phyloP scores from a whole-genome alignment of 305 asterid species.

The Vinca major region DNA sequence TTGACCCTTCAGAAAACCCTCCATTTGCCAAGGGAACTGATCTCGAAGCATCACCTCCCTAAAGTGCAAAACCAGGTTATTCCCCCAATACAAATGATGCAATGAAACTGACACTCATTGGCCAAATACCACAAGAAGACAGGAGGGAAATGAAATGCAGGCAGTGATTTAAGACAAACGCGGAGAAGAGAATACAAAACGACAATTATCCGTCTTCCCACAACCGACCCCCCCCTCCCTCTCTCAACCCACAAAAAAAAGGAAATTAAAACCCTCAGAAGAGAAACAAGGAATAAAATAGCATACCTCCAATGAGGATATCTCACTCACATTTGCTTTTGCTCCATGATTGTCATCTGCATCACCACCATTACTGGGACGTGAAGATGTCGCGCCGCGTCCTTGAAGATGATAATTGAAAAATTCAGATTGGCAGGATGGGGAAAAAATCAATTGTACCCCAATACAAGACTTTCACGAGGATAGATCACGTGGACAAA shows the following conservation, averaged over 20 bases:
- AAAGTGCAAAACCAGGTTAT: constrained; percentile 18
- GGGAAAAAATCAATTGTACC: too few relatives aligned
- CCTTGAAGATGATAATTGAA: constrained; percentile 32
- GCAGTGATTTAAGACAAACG: background rate
- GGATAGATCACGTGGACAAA: constrained; percentile 2
- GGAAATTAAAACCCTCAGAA: too few relatives aligned
- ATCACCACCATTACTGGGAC: constrained; percentile 40
- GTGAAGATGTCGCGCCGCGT: constrained; percentile 28
- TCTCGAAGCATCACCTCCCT: constrained; percentile 46
- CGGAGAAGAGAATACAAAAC: too few relatives aligned
- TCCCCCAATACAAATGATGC: background rate
- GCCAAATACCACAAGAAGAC: background rate
- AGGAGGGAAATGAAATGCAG: background rate
- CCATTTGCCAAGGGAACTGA: constrained; percentile 37
- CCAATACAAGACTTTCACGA: background rate
- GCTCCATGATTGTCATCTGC: constrained; percentile 33
- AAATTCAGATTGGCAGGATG: constrained; percentile 9
- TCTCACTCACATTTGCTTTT: constrained; percentile 36
- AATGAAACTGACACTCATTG: background rate
- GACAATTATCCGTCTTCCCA: too few relatives aligned
- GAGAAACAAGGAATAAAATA: constrained; percentile 3
- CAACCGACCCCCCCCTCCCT: too few relatives aligned
- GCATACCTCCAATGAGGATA: constrained; percentile 47
- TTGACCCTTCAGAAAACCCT: constrained; percentile 44
- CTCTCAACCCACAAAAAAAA: too few relatives aligned